A percentile compares a stretch with the other conserved stretches of the same genome.
Conservation (phyloP, 352 stramenopile species). For the Thraustochytrium striatum region DNA sequence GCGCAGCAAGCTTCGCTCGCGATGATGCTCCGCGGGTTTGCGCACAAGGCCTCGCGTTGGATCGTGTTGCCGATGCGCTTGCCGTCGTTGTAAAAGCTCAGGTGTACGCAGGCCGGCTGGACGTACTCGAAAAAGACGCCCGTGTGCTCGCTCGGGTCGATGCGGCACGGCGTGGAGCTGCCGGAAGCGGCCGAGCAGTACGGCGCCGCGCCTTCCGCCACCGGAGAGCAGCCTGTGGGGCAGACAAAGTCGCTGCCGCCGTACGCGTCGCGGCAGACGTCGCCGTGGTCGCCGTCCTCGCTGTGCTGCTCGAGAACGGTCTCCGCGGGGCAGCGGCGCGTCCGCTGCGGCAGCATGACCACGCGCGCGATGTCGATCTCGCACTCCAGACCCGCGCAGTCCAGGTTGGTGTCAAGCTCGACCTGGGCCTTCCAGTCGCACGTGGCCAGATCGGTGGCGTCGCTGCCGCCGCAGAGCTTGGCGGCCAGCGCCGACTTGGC, state of each 20-base stretch:
- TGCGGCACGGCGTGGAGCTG: neutral
- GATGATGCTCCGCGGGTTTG: constrained; percentile 5
- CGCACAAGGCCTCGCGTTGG: constrained; percentile 16
- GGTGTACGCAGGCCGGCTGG: constrained; percentile 59
- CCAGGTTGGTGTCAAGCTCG: constrained; percentile 53
- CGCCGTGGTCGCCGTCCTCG: neutral
- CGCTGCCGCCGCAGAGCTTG: constrained; percentile 52
- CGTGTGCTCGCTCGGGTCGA: neutral
- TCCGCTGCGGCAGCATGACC: constrained; percentile 55
- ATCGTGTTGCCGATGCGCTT: neutral
- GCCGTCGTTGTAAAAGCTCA: constrained; percentile 55
- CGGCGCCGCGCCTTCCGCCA: neutral
- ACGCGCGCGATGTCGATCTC: constrained; percentile 58
- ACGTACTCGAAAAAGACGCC: constrained; percentile 65
- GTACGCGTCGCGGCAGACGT: neutral
- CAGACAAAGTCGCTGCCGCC: neutral
- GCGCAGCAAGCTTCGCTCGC: constrained; percentile 42
- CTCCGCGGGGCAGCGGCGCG: neutral
- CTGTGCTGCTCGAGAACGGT: neutral
- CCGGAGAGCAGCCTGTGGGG: neutral
- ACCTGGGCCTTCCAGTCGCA: constrained; percentile 56
- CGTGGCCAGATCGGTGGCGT: neutral
- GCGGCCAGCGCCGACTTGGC: constrained; percentile 53
- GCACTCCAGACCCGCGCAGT: constrained; percentile 56
- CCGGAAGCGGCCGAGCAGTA: neutral